Base-by-base conservation (phyloP, 768 basidiomycete species). In the Podaxis sp. region DNA sequence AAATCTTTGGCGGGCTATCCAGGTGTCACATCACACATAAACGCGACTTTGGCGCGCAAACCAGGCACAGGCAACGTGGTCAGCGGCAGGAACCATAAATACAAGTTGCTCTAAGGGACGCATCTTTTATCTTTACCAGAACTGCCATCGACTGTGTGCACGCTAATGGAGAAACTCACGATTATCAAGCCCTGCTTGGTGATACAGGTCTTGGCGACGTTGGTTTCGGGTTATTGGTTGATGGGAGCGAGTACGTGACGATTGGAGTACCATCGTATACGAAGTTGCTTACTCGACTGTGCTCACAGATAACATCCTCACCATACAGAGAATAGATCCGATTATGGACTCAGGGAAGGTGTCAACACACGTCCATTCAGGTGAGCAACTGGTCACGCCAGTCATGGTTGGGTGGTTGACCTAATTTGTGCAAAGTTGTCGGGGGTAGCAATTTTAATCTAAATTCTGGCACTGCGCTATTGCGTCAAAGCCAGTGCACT, bases 381-480 rank as follows among this genome's bases (percentile, higher is more conserved):
- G 74, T 75, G 33, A 30, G 5, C 20, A 50, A 20, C 8, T 62
- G 46, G 46, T 33, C 56, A 6, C 26, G 15, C 56, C 15, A 12
- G 7, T 40, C 2, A 17, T 36, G 13, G 7, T 20, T 52, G 15
- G 8, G 15, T 50, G 11, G 26, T 24, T 7, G 26, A n/a, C 12
- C 53, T 20, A 60, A 4, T 37, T 56, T 26, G 11, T 54, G 17
- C 20, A 26, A 20, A 78, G 77, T 78, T 52, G 50, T 75, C 17
- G 77, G 78, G 13, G 76, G 76, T 15, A 76, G 75, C 67, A 77
- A 77, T 58, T 78, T 80, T 64, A 71, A 75, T 6, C 58, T 70
- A 22, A 65, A 68, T n/a, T 62, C 72, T 24, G 71, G 68, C 26
- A 77, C 76, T 0, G 70, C 58, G n/a, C 56, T 52, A 8, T 68